Evolutionary conservation across 2,329 filamentous ascomycete genomes (phyloP).

Genomic region (Scorias spongiosa): DNA sequence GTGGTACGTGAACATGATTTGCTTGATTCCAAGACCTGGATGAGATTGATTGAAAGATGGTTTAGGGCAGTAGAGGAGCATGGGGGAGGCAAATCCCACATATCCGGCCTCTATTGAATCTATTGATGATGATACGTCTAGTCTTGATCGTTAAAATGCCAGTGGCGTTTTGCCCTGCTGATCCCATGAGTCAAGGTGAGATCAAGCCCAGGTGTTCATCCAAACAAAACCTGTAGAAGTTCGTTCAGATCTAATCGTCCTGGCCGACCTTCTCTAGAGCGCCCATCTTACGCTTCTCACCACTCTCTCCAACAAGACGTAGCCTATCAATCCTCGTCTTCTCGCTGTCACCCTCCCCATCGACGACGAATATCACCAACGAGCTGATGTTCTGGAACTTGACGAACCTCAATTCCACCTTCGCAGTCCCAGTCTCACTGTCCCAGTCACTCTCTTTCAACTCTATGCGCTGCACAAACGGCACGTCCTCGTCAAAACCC

Average conservation of each 20-base stretch:
- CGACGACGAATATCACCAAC: conserved; percentile 73
- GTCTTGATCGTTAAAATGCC: too few relatives aligned
- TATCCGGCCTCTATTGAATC: too few relatives aligned
- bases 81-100: too few relatives aligned
- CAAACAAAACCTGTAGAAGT: too few relatives aligned
- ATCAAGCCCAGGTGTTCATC: too few relatives aligned
- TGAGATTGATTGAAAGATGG: too few relatives aligned
- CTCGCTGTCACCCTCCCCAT: conserved; percentile 66
- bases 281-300: conserved; percentile 83
- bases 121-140: too few relatives aligned
- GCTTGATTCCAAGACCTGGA: too few relatives aligned
- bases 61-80: too few relatives aligned
- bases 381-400: conserved; percentile 93
- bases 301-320: conserved; percentile 70
- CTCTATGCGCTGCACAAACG: conserved; percentile 64
- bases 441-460: conserved; percentile 65
- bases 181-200: too few relatives aligned
- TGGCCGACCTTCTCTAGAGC: conserved; percentile 91
- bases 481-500: conserved; percentile 80
- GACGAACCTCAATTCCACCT: conserved; percentile 62
- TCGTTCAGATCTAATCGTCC: conserved; percentile 24
- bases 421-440: conserved; percentile 33
- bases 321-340: conserved; percentile 71
- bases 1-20: too few relatives aligned
- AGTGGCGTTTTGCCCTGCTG: too few relatives aligned